Conservation (phyloP, 495 filamentous ascomycete species). For the Lophiotrema nucula region DNA sequence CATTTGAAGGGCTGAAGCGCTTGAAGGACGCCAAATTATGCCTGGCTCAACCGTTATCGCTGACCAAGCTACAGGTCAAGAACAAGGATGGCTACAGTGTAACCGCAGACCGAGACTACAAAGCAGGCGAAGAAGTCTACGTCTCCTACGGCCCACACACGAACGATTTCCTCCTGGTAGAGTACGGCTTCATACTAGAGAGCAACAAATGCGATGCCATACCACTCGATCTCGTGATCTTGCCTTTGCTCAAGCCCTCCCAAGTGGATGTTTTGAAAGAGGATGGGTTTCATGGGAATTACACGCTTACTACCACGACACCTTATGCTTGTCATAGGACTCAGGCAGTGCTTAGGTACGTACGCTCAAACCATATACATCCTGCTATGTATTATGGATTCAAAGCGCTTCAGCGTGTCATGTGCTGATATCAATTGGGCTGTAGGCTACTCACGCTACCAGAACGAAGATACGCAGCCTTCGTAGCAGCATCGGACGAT, state of each 20-base stretch:
- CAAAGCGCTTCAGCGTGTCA: no score
- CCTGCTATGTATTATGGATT: no score
- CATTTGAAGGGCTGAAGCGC: no score
- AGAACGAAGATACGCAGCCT: slow-evolving; percentile 15
- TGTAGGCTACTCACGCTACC: slow-evolving; percentile 24
- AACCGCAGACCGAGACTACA: slow-evolving; percentile 38
- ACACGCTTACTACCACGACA: slow-evolving; percentile 14
- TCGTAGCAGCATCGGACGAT: slow-evolving; percentile 22
- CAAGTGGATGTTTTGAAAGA: slow-evolving; percentile 18
- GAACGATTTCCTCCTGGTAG: slow-evolving; percentile 76
- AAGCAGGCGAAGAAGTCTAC: slow-evolving; percentile 68
- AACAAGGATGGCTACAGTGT: slow-evolving; percentile 67
- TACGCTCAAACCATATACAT: no score
- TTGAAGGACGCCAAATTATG: no score
- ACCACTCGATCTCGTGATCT: slow-evolving; percentile 65
- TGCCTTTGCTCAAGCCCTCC: slow-evolving; percentile 38
- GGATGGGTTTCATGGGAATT: slow-evolving; percentile 26
- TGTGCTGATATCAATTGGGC: no score
- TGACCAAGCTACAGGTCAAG: no score
- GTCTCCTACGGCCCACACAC: slow-evolving; percentile 78
- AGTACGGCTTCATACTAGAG: slow-evolving; percentile 76
- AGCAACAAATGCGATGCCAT: slow-evolving; percentile 67
- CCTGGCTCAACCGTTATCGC: no score
- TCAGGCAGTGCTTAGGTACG: slow-evolving; percentile 23
- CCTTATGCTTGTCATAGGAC: slow-evolving; percentile 28